phyloP scores from a whole-genome alignment of 2,329 filamentous ascomycete species.

The Dothideomycetes sp. region DNA sequence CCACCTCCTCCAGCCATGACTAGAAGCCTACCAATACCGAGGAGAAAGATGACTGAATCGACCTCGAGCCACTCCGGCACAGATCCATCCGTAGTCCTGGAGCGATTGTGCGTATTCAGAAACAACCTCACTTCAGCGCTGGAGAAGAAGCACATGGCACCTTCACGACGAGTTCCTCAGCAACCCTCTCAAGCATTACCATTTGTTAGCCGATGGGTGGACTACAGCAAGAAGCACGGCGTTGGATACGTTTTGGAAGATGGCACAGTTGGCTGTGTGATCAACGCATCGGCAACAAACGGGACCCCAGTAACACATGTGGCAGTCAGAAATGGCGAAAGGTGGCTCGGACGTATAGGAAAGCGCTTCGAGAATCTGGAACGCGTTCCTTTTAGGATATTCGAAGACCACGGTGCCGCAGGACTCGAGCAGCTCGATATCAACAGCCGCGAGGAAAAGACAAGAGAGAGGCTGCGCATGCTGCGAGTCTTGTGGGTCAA shows the following conservation, averaged over 20 bases:
- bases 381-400: slow-evolving; percentile 54
- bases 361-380: slow-evolving; percentile 53
- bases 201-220: slow-evolving; percentile 69
- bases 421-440: slow-evolving; percentile 41
- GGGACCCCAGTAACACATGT: slow-evolving; percentile 59
- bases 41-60: slow-evolving; percentile 16
- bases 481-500: slow-evolving; percentile 55
- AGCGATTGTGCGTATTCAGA: slow-evolving; percentile 35
- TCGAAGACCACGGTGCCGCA: slow-evolving; percentile 58
- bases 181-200: slow-evolving; percentile 31
- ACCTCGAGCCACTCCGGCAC: slow-evolving; percentile 27
- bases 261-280: slow-evolving; percentile 63
- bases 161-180: slow-evolving; percentile 27
- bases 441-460: slow-evolving; percentile 18
- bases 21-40: slow-evolving; percentile 21
- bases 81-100: slow-evolving; percentile 37
- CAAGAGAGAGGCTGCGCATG: slow-evolving; percentile 47
- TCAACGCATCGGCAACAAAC: slow-evolving; percentile 35
- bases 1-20: slow-evolving; percentile 24
- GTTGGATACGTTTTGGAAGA: slow-evolving; percentile 77
- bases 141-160: slow-evolving; percentile 28
- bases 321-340: slow-evolving; percentile 61
- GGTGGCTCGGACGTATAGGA: slow-evolving; percentile 44
- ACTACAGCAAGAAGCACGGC: slow-evolving; percentile 81
- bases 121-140: slow-evolving; percentile 39